Percentiles rank a stretch among this genome's conserved stretches.
These are phyloP conservation scores for Panus rudis DNA, from an alignment of 768 basidiomycete species.

Conservation along the genomic window DNA sequence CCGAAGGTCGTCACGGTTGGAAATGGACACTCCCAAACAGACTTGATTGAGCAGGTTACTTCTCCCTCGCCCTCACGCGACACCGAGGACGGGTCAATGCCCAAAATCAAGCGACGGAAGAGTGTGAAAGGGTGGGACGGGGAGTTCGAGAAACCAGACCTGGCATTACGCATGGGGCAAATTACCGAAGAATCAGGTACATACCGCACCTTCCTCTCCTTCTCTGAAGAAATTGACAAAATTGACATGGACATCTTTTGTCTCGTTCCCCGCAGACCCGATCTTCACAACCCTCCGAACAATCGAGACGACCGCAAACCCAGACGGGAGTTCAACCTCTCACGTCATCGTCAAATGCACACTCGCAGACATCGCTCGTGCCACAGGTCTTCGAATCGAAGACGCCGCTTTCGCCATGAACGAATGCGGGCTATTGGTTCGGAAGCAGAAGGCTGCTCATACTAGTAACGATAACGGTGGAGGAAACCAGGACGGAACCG, in stretches of 20 bases:
- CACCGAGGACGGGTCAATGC: slow-evolving; percentile 10
- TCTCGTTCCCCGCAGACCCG: slow-evolving; percentile 35
- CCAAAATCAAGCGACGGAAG: slow-evolving; percentile 36
- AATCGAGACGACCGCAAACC: slow-evolving; percentile 49
- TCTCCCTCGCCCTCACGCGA: slow-evolving; percentile 16
- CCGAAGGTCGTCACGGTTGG: slow-evolving; percentile 38
- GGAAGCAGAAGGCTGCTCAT: slow-evolving; percentile 28
- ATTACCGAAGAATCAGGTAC: slow-evolving; percentile 16
- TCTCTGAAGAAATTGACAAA: neutral
- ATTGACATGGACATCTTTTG: neutral
- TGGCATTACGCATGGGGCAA: slow-evolving; percentile 10
- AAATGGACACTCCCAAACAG: slow-evolving; percentile 23
- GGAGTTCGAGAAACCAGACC: slow-evolving; percentile 34
- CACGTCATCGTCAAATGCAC: slow-evolving; percentile 66
- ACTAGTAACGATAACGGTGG: slow-evolving; percentile 21
- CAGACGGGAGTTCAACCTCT: slow-evolving; percentile 64
- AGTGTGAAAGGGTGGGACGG: slow-evolving; percentile 69
- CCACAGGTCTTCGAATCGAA: slow-evolving; percentile 75
- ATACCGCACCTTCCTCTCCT: neutral
- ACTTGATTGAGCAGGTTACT: too few species aligned
- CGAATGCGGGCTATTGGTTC: slow-evolving; percentile 71
- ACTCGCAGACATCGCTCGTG: slow-evolving; percentile 69
- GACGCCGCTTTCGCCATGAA: slow-evolving; percentile 87
- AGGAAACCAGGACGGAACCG: slow-evolving; percentile 23
- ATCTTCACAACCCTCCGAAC: slow-evolving; percentile 46